Evolutionary conservation across 2,329 filamentous ascomycete genomes (phyloP).

Genomic region (Pseudogymnoascus sp.): DNA sequence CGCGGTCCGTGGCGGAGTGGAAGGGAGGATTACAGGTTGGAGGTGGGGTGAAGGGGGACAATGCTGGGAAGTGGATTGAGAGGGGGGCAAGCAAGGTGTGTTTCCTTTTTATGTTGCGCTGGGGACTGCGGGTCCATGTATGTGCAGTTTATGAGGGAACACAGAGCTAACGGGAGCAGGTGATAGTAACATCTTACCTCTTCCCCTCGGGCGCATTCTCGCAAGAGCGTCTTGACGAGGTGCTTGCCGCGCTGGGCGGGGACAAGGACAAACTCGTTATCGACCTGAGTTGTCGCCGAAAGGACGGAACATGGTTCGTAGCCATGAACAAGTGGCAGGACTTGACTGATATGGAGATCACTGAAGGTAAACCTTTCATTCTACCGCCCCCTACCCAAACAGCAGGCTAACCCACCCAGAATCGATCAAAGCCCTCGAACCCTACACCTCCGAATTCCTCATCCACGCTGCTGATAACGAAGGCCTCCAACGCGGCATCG

Average conservation of each 20-base stretch:
- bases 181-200: constrained; percentile 93
- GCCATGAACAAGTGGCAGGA: constrained; percentile 99
- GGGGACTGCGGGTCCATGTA: not conserved
- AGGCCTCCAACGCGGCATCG: constrained; percentile 84
- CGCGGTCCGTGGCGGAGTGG: constrained; percentile 72
- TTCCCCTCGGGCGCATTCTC: constrained; percentile 83
- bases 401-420: constrained; percentile 43
- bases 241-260: constrained; percentile 64
- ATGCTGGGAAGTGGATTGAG: constrained; percentile 80
- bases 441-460: constrained; percentile 92
- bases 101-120: not conserved
- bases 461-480: constrained; percentile 97
- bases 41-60: constrained; percentile 82
- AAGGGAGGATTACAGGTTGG: constrained; percentile 77
- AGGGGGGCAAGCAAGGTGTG: constrained; percentile 80
- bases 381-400: not conserved
- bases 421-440: constrained; percentile 72
- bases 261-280: constrained; percentile 82
- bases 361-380: constrained; percentile 54
- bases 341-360: constrained; percentile 92
- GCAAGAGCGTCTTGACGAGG: constrained; percentile 63
- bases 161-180: constrained; percentile 45
- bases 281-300: constrained; percentile 82
- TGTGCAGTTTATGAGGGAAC: not conserved
- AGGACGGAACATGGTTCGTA: constrained; percentile 76